These are phyloP conservation scores for Carpinus fangiana DNA, from an alignment of 306 rosid species.

Conservation along the genomic window DNA sequence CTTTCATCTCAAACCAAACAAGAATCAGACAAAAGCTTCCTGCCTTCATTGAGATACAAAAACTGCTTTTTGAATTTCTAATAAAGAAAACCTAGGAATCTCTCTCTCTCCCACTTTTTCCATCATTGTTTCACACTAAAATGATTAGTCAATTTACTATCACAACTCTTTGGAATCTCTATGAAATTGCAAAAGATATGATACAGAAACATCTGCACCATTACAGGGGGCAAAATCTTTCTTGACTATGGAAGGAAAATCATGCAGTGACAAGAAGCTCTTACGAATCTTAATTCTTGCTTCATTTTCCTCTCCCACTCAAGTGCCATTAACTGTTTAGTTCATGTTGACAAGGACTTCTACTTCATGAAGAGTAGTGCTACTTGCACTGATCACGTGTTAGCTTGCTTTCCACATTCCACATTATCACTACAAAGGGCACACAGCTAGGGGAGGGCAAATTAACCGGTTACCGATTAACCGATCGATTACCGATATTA, in stretches of 20 bases:
- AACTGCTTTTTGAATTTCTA: conserved; percentile 20
- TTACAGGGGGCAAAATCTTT: conserved; percentile 19
- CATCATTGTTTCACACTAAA: conserved; percentile 46
- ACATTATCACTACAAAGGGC: neutral
- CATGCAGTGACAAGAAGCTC: neutral
- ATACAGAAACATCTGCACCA: conserved; percentile 6
- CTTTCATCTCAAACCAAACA: conserved; percentile 21
- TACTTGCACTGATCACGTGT: neutral
- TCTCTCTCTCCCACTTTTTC: conserved; percentile 28
- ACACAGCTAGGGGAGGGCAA: too few relatives aligned
- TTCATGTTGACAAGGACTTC: conserved; percentile 21
- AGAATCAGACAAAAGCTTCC: conserved; percentile 26
- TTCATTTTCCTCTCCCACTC: conserved; percentile 6
- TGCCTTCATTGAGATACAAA: neutral
- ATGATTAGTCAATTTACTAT: conserved; percentile 45
- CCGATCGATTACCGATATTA: too few relatives aligned
- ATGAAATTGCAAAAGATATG: conserved; percentile 16
- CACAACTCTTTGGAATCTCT: conserved; percentile 39
- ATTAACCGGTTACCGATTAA: too few relatives aligned
- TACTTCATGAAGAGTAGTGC: conserved; percentile 7
- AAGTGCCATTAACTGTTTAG: conserved; percentile 16
- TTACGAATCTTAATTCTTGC: conserved; percentile 10
- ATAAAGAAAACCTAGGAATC: conserved; percentile 12
- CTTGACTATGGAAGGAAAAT: conserved; percentile 4
- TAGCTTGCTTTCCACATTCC: neutral